phyloP scores from a whole-genome alignment of 1,139 yeast genomes.

The Geotrichum klebahnii region DNA sequence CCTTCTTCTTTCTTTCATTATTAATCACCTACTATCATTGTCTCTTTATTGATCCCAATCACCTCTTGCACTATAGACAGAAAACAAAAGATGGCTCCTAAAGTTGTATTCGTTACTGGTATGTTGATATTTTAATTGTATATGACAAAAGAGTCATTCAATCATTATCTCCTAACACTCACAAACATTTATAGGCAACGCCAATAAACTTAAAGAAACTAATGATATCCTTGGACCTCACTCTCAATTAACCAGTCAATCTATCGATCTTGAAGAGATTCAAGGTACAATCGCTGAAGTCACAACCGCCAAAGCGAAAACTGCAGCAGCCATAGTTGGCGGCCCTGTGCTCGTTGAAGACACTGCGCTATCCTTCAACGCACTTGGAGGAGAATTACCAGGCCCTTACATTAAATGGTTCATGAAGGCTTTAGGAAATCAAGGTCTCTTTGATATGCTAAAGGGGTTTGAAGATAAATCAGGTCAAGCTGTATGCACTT shows the following conservation, averaged over 20 bases:
- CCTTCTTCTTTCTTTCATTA: no score
- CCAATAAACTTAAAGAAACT: slow-evolving; percentile 81
- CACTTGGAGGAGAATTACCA: slow-evolving; percentile 78
- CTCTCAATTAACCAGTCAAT: slow-evolving; percentile 44
- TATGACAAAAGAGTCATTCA: neutral
- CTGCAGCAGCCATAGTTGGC: slow-evolving; percentile 59
- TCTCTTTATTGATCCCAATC: neutral
- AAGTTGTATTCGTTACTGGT: slow-evolving; percentile 10
- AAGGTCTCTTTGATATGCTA: slow-evolving; percentile 71
- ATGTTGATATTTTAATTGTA: neutral
- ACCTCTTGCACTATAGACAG: neutral
- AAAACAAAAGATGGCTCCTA: slow-evolving; percentile 1
- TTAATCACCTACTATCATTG: no score
- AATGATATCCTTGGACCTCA: slow-evolving; percentile 66
- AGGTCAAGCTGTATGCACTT: slow-evolving; percentile 87
- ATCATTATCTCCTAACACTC: neutral
- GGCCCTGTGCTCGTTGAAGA: slow-evolving; percentile 94
- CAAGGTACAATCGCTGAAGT: slow-evolving; percentile 87
- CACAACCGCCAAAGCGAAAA: slow-evolving; percentile 70
- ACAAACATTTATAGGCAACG: slow-evolving; percentile 52
- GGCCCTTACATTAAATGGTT: slow-evolving; percentile 96
- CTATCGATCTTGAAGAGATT: slow-evolving; percentile 78
- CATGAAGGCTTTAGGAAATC: slow-evolving; percentile 63
- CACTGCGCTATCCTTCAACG: slow-evolving; percentile 81
- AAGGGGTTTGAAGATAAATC: slow-evolving; percentile 75